Conservation (phyloP, 75 land plant species). For the Azolla pinnata region DNA sequence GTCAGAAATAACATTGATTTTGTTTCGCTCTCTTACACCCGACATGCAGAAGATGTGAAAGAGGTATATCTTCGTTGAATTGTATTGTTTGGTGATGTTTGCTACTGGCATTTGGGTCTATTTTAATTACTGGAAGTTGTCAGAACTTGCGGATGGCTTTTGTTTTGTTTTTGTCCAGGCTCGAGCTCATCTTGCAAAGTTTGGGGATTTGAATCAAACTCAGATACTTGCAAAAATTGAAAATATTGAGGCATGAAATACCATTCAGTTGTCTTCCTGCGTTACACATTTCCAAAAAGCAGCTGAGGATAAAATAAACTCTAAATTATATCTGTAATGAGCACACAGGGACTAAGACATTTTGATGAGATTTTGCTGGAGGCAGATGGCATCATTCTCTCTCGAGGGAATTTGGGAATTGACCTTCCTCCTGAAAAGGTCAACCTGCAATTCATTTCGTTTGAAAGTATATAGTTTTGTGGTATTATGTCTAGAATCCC, state of each 20-base stretch:
- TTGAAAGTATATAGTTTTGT: no score
- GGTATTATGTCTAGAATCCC: no score
- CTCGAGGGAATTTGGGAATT: conserved; percentile 88
- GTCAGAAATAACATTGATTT: conserved; percentile 66
- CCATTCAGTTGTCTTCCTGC: no score
- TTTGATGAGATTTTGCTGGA: conserved; percentile 91
- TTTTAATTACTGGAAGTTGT: background rate
- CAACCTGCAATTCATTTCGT: no score
- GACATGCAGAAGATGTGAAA: conserved; percentile 80
- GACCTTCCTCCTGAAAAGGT: conserved; percentile 95
- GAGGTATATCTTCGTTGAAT: no score
- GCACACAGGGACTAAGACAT: conserved; percentile 68
- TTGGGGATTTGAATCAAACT: conserved; percentile 68
- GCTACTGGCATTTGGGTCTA: no score
- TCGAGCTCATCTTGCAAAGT: conserved; percentile 51
- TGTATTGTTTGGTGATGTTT: no score
- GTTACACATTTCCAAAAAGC: no score
- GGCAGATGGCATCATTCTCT: conserved; percentile 84
- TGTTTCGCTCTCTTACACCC: conserved; percentile 70
- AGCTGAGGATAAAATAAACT: no score
- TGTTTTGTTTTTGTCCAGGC: no score
- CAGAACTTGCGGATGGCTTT: no score
- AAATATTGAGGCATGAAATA: conserved; percentile 72
- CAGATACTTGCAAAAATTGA: conserved; percentile 92
- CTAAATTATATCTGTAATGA: no score